Evolutionary conservation across 1,284 basidiomycete genomes (phyloP).

Genomic region (Malassezia caprae): DNA sequence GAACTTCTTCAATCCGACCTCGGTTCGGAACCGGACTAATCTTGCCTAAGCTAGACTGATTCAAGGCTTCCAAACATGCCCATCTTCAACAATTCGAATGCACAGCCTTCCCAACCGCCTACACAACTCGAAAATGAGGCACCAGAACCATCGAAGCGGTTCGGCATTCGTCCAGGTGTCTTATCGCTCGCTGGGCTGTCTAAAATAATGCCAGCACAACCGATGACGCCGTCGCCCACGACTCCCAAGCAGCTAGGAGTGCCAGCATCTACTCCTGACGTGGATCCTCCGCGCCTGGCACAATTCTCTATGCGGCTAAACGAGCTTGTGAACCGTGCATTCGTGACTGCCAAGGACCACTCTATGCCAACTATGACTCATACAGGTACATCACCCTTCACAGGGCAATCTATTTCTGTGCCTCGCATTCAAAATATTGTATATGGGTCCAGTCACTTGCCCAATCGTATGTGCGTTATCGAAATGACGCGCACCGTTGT

Average conservation of each 20-base stretch:
- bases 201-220: not conserved
- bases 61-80: not conserved
- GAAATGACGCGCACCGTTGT: constrained; percentile 39
- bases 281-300: constrained; percentile 37
- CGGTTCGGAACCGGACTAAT: constrained; percentile 10
- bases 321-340: constrained; percentile 45
- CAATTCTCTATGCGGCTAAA: constrained; percentile 39
- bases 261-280: not conserved
- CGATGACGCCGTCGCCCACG: not conserved
- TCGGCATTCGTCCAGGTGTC: constrained; percentile 5
- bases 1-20: constrained; percentile 1
- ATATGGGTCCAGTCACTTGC: constrained; percentile 37
- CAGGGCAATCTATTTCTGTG: constrained; percentile 5
- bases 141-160: not conserved
- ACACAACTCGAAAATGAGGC: not conserved
- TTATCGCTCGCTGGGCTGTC: constrained; percentile 9
- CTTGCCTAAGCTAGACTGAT: not conserved
- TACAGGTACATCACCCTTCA: constrained; percentile 10
- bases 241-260: not conserved
- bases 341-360: constrained; percentile 21
- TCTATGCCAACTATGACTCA: not conserved
- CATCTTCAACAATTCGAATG: not conserved
- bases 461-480: constrained; percentile 30
- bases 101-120: not conserved
- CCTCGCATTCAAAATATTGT: constrained; percentile 31